phyloP scores from a whole-genome alignment of 768 basidiomycete genomes.

The Strobilomyces confusus region DNA sequence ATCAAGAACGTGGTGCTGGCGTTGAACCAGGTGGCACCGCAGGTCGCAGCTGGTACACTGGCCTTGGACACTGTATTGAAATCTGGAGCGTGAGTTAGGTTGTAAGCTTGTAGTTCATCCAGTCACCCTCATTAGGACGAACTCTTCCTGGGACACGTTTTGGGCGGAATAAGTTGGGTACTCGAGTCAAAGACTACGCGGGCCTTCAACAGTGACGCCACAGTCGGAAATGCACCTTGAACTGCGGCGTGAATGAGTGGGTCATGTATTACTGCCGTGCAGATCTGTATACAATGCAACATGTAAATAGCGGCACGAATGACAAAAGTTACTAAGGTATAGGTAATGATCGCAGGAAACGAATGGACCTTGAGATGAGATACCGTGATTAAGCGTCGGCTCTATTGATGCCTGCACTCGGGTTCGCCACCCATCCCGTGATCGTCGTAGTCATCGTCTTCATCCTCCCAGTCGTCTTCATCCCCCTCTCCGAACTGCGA shows the following conservation, averaged over 20 bases:
- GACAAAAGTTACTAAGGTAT: conserved; percentile 17
- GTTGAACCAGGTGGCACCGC: conserved; percentile 44
- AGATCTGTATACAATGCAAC: conserved; percentile 27
- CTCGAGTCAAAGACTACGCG: conserved; percentile 67
- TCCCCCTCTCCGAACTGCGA: conserved; percentile 69
- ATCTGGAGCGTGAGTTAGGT: conserved; percentile 61
- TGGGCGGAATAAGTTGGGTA: conserved; percentile 72
- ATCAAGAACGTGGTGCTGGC: conserved; percentile 71
- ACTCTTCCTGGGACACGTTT: conserved; percentile 66
- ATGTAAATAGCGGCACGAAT: conserved; percentile 25
- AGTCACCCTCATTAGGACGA: conserved; percentile 44
- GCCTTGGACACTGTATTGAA: conserved; percentile 73
- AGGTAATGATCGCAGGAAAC: conserved; percentile 8
- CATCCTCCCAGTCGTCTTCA: conserved; percentile 68
- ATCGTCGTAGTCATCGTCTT: conserved; percentile 54
- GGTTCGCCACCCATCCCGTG: conserved; percentile 41
- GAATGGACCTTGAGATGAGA: conserved; percentile 9
- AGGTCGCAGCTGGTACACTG: conserved; percentile 83
- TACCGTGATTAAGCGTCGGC: conserved; percentile 5
- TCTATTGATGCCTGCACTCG: conserved; percentile 62
- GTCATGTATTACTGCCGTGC: conserved; percentile 20
- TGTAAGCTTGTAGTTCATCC: background rate
- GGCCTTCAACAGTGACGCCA: conserved; percentile 55
- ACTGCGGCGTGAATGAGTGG: conserved; percentile 3
- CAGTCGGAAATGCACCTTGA: conserved; percentile 49